phyloP scores from a whole-genome alignment of 75 land plant genomes.

The Chamaecyparis obtusa region DNA sequence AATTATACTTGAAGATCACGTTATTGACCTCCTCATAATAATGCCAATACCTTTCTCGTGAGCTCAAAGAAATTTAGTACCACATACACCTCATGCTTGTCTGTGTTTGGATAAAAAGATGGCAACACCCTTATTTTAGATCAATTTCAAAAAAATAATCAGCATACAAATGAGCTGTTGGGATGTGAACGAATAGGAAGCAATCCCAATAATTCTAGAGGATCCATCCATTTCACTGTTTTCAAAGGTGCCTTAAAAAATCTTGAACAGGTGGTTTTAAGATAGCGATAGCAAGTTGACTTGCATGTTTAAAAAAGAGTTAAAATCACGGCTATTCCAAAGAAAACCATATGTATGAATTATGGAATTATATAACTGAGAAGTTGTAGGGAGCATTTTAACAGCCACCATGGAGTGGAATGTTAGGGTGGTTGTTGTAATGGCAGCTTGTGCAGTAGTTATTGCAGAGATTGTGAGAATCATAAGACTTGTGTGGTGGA shows the following conservation, averaged over 20 bases:
- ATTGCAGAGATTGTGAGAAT: background rate
- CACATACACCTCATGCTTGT: background rate
- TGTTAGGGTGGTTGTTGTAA: background rate
- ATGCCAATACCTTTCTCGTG: background rate
- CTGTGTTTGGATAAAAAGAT: background rate
- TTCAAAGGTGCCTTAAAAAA: background rate
- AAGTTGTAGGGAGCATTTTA: background rate
- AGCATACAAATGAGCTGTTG: background rate
- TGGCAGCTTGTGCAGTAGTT: background rate
- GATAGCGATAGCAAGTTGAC: background rate
- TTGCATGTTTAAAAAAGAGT: background rate
- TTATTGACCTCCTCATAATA: background rate
- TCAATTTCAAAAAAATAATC: background rate
- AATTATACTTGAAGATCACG: background rate
- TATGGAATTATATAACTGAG: background rate
- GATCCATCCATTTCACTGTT: background rate
- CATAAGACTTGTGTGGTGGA: constrained; percentile 52
- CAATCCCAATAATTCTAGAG: background rate
- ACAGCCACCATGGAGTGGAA: background rate
- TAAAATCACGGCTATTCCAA: background rate
- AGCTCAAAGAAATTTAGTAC: background rate
- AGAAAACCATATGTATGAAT: background rate
- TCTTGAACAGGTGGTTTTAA: background rate
- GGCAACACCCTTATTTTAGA: background rate
- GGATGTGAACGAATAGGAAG: background rate